These are phyloP conservation scores for Ceratocystis diversiconidia DNA, from an alignment of 2,329 filamentous ascomycete species.

Conservation along the genomic window DNA sequence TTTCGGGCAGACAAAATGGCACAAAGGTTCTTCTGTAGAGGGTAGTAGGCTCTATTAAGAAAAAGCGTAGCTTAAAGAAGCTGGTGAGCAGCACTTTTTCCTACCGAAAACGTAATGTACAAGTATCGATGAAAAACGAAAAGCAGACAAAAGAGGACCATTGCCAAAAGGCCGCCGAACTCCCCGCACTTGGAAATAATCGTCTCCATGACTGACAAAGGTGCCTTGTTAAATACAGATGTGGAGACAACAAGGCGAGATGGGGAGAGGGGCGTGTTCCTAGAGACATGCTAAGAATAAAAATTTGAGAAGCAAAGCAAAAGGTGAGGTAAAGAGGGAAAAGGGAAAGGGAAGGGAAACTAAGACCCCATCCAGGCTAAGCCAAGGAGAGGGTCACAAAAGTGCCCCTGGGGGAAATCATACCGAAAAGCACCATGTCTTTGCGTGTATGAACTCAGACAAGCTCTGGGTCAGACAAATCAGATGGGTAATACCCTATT, in stretches of 20 bases:
- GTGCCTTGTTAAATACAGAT: not conserved
- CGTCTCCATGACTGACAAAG: not conserved
- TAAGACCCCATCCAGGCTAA: not conserved
- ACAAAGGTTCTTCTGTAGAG: slow-evolving; percentile 7
- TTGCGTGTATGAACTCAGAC: not conserved
- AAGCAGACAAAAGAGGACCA: not conserved
- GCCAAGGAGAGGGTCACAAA: slow-evolving; percentile 6
- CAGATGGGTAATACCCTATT: not conserved
- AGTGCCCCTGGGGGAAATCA: slow-evolving; percentile 6
- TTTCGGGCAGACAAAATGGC: not conserved
- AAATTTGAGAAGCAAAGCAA: not conserved
- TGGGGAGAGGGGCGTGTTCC: not conserved
- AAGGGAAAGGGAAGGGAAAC: slow-evolving; percentile 3
- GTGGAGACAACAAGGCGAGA: not conserved
- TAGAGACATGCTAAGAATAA: no score
- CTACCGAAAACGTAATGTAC: not conserved
- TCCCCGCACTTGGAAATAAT: not conserved
- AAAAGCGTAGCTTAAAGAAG: not conserved
- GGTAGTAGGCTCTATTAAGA: not conserved
- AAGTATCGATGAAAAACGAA: not conserved
- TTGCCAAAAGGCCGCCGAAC: not conserved
- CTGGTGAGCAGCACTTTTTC: not conserved
- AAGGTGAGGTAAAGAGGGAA: not conserved
- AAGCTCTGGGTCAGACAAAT: not conserved
- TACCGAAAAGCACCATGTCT: not conserved